Base-by-base conservation (phyloP, 139 green algal species). In the Closterium sp. region DNA sequence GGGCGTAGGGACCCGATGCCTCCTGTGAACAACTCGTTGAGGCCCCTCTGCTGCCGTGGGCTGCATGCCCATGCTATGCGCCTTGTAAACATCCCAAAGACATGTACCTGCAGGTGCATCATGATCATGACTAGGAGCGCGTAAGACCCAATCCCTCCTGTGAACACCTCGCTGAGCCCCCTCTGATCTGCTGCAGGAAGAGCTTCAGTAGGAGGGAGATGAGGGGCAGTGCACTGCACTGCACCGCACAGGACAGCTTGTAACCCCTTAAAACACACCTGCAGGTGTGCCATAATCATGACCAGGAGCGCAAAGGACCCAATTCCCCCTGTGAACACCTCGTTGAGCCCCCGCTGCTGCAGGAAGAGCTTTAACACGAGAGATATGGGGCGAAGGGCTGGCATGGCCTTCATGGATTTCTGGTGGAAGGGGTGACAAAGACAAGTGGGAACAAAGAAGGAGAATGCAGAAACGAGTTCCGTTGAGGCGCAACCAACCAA, bases 11-110 rank as follows among this genome's bases (percentile, higher is more conserved):
- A 62, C 98, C 98, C 98, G 89, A 99, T 97, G 91, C 98, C 98
- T 0, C 98, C 98, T 0, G 93, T 95, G 92, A 99, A 99, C n/a
- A 99, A 89, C 96, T 99, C 98, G 88, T 99, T 99, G 22, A 99
- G 95, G 45, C 98, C 97, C 0, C 98, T 94, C 96, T 99, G 98
- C 91, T 38, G 32, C 32, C 2, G 32, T 38, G 32, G 32, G 32
- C 32, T 38, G 32, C 32, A 38, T 38, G 32, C 32, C 32, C 32
- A 38, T 3, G 32, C 32, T 38, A 38, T 38, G 32, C 32, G 3
- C 32, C 32, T 38, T 38, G 32, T 38, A 2, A 38, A 38, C n/a
- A 38, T 3, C 32, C 32, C 32, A 38, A 38, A 38, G 32, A 38
- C 32, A 38, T 3, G 32, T 4, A 70, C 45, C 95, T 98, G 96